Percentiles rank a stretch among this genome's conserved stretches.
phyloP scores from a whole-genome alignment of 2,329 filamentous ascomycete species.

The Aspergillus unguis region DNA sequence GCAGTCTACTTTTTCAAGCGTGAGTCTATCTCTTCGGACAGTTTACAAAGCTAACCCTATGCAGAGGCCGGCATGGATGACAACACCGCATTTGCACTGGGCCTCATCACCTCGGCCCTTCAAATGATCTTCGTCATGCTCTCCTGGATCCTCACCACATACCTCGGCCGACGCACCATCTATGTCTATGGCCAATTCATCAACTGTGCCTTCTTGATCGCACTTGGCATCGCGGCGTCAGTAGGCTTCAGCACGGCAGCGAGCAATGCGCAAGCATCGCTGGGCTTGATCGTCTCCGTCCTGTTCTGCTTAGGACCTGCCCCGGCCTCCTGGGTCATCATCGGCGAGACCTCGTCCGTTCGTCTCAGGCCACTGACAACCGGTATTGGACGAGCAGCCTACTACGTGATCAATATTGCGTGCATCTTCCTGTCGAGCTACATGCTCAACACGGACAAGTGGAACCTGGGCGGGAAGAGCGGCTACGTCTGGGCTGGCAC shows the following conservation, averaged over 20 bases:
- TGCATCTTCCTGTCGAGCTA: conserved; percentile 62
- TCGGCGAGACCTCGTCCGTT: conserved; percentile 64
- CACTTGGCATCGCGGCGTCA: conserved; percentile 59
- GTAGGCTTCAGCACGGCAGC: conserved; percentile 35
- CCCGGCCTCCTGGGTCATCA: conserved; percentile 64
- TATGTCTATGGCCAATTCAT: conserved; percentile 59
- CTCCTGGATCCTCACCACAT: conserved; percentile 65
- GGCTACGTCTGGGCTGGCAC: conserved; percentile 61
- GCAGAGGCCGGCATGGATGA: conserved; percentile 58
- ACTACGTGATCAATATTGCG: conserved; percentile 64
- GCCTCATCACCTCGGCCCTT: conserved; percentile 63
- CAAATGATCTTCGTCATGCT: conserved; percentile 62
- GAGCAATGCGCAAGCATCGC: conserved; percentile 49
- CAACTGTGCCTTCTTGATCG: conserved; percentile 54
- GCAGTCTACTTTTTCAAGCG: conserved; percentile 58
- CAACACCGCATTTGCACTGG: conserved; percentile 58
- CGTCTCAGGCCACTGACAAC: conserved; percentile 64
- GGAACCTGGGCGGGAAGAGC: conserved; percentile 53
- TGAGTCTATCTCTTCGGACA: conserved; percentile 24
- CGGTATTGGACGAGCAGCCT: conserved; percentile 60
- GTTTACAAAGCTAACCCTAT: conserved; percentile 27
- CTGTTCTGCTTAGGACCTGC: conserved; percentile 62
- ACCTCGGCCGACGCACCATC: conserved; percentile 61
- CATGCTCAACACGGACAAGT: conserved; percentile 55
- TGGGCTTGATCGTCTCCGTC: conserved; percentile 64